Conservation (phyloP, 2,329 filamentous ascomycete species). For the Hirsutella minnesotensis region DNA sequence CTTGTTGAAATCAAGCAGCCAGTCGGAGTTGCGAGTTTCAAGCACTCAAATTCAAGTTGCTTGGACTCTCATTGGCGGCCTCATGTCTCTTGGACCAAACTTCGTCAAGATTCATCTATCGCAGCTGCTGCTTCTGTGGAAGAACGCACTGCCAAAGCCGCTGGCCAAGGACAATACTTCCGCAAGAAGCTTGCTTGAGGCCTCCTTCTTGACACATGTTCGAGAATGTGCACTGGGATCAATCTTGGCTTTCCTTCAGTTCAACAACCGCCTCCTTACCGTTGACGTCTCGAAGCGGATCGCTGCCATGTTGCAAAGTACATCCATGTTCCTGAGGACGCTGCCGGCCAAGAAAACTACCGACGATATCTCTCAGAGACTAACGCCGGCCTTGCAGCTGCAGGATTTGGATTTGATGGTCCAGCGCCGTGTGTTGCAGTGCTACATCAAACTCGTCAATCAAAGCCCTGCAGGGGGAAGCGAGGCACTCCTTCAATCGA, state of each 20-base stretch:
- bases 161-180: slow-evolving; percentile 85
- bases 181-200: slow-evolving; percentile 72
- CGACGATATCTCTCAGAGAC: slow-evolving; percentile 73
- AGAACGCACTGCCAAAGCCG: slow-evolving; percentile 90
- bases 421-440: slow-evolving; percentile 82
- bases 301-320: slow-evolving; percentile 89
- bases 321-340: slow-evolving; percentile 76
- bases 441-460: slow-evolving; percentile 83
- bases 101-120: slow-evolving; percentile 98
- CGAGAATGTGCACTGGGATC: slow-evolving; percentile 88
- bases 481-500: slow-evolving; percentile 82
- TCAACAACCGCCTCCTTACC: slow-evolving; percentile 83
- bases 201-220: slow-evolving; percentile 88
- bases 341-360: slow-evolving; percentile 73
- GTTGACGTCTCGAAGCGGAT: slow-evolving; percentile 90
- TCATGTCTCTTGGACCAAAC: slow-evolving; percentile 94
- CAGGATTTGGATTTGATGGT: slow-evolving; percentile 90
- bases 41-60: slow-evolving; percentile 95
- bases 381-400: slow-evolving; percentile 77
- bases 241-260: slow-evolving; percentile 83
- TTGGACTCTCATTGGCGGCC: slow-evolving; percentile 90
- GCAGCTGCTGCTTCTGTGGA: slow-evolving; percentile 88
- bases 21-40: slow-evolving; percentile 80
- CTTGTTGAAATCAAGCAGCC: slow-evolving; percentile 81
- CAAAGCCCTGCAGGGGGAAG: slow-evolving; percentile 74